phyloP scores from a whole-genome alignment of 2,329 filamentous ascomycete species.

The Beauveria sp. region DNA sequence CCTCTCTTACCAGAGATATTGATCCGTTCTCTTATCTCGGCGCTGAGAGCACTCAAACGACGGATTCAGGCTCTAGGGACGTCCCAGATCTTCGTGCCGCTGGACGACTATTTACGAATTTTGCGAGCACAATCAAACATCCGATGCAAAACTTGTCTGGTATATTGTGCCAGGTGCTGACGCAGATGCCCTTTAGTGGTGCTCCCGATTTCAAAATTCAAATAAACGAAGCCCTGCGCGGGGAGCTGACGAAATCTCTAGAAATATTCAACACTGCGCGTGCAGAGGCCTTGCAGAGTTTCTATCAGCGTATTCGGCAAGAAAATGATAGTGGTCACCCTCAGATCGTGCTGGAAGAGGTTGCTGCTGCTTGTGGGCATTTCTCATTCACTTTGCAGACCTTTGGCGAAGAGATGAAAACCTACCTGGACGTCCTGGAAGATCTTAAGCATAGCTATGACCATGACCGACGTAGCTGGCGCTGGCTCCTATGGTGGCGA shows the following conservation, averaged over 20 bases:
- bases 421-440: constrained; percentile 71
- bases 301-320: constrained; percentile 69
- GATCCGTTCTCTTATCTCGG: not conserved
- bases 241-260: constrained; percentile 68
- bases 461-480: constrained; percentile 58
- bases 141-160: constrained; percentile 86
- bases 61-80: not conserved
- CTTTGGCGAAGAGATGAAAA: constrained; percentile 78
- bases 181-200: constrained; percentile 69
- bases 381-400: constrained; percentile 83
- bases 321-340: constrained; percentile 56
- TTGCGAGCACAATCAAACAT: constrained; percentile 76
- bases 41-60: not conserved
- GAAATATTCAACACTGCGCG: constrained; percentile 65
- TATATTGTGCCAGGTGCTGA: constrained; percentile 73
- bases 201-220: constrained; percentile 57
- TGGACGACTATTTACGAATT: constrained; percentile 27
- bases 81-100: not conserved
- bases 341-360: constrained; percentile 84
- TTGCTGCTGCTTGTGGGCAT: constrained; percentile 85
- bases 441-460: constrained; percentile 66
- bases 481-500: constrained; percentile 71
- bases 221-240: constrained; percentile 67
- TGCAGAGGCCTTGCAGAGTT: constrained; percentile 60
- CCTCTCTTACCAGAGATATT: not conserved